Evolutionary conservation across 2,329 filamentous ascomycete genomes (phyloP), one percentile per base, ranked within the genome.

Genomic region (Fusarium setosum): DNA sequence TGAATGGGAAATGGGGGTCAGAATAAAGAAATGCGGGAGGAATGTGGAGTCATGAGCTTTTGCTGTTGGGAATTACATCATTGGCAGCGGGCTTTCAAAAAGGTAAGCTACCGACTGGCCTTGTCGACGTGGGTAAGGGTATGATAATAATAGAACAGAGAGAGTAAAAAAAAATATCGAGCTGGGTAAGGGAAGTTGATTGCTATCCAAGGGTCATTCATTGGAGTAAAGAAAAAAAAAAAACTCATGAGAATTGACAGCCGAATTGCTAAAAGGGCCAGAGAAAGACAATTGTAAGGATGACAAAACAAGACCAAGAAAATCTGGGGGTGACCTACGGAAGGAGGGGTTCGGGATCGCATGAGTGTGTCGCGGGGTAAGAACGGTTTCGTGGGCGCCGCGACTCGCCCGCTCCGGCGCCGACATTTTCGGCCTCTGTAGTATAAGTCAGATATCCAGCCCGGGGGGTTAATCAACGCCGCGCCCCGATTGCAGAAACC

Each of bases 291-390:
- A n/a, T n/a, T n/a, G n/a, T 20, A 17, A 26, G 35, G 18, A 29
- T 51, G 21, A 31, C 15, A 18, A 32, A 15, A 34, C 15, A 29
- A 20, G 32, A 18, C 15, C 54, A 55, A 41, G 40, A 41, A 48
- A 62, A 64, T 53, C 56, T 20, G 58, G 65, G 54, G 56, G 57
- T 40, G 56, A 73, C 83, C 77, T 79, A 86, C 84, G 84, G 73
- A 86, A 86, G 51, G 83, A 84, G 61, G 82, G 81, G 72, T 79
- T 77, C 70, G 82, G 82, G 40, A 80, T 76, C 66, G 82, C 74
- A 63, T 82, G 63, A 53, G 48, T 32, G 20, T 65, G 60, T 42
- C 65, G 65, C 60, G 63, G 63, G 64, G 64, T 56, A 61, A 50
- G 59, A 52, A 45, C 56, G 48, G 57, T 65, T 60, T 67, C 64